Base-by-base conservation (phyloP, 148 eudicot species). In the Euryodendron excelsum region DNA sequence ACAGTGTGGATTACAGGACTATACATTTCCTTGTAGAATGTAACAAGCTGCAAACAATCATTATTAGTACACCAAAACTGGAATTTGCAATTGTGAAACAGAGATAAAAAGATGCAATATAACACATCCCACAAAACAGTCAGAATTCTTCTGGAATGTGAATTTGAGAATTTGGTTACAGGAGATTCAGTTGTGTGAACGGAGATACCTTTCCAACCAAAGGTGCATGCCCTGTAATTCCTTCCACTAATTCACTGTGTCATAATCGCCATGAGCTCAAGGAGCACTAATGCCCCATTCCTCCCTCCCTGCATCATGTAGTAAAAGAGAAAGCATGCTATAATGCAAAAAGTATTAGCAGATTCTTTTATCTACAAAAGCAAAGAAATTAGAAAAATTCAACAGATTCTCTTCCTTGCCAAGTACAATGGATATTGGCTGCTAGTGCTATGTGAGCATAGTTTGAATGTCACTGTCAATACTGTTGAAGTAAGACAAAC, bases 191-290 rank as follows among this genome's bases (percentile, higher is more conserved):
- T 45, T 28, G 31, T 33, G 77, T 18, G 52, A 72, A 61, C 33
- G 48, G 59, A n/a, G 52, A 34, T 47, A 55, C 62, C 64, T 73
- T 52, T 20, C 10, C 52, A 34, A 48, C 69, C 69, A 30, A 25
- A 23, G n/a, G n/a, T n/a, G n/a, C n/a, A n/a, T 15, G 33, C 5
- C 69, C 76, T 48, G 63, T 66, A 11, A 69, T 78, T 44, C 33
- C 36, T 53, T 65, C 53, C 79, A 70, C 79, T 71, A 70, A 73
- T 25, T 18, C 75, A 67, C 79, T 78, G 78, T 82, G 70, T 20
- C 31, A 62, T 17, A 31, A 23, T 78, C 79, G 56, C 76, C 82
- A 50, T 68, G 71, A 74, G 81, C 47, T 74, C 79, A 68, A 69
- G 74, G 60, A 72, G 72, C 82, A 78, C 76, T 33, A 69, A 67